Conservation (phyloP, 495 filamentous ascomycete species). For the Penicilliopsis zonata region DNA sequence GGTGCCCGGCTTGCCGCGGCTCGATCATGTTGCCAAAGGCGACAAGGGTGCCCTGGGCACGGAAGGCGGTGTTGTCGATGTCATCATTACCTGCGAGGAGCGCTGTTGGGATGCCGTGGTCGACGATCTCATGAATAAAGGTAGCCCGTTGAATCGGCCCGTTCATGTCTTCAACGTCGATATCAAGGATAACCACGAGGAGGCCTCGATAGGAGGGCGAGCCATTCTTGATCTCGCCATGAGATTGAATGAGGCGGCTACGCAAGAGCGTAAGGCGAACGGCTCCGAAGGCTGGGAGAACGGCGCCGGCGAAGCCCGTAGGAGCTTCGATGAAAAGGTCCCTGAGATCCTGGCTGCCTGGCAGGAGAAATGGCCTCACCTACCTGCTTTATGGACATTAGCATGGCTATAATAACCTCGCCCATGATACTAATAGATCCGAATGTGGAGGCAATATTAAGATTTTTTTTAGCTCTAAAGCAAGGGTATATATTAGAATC, state of each 20-base stretch:
- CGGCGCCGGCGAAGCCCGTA: conserved; percentile 51
- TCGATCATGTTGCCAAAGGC: conserved; percentile 41
- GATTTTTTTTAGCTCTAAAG: too few relatives aligned
- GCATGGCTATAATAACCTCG: conserved; percentile 63
- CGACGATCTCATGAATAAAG: conserved; percentile 80
- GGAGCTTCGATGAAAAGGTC: conserved; percentile 83
- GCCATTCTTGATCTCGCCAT: conserved; percentile 89
- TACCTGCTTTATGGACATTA: conserved; percentile 88
- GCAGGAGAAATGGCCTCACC: conserved; percentile 88
- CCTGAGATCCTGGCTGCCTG: conserved; percentile 89
- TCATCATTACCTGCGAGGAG: conserved; percentile 97
- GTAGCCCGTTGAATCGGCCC: conserved; percentile 70
- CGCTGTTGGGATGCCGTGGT: conserved; percentile 97
- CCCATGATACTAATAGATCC: too few relatives aligned
- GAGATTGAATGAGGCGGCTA: conserved; percentile 70
- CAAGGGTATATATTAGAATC: too few relatives aligned
- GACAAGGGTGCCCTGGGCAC: conserved; percentile 68
- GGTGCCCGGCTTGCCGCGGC: conserved; percentile 71
- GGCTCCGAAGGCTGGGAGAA: conserved; percentile 55
- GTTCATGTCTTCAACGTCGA: conserved; percentile 98
- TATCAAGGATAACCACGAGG: conserved; percentile 97
- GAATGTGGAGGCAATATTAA: too few relatives aligned
- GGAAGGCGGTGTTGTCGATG: conserved; percentile 82
- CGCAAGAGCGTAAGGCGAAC: conserved; percentile 55
- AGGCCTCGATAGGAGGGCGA: conserved; percentile 79